Percentiles rank a stretch among this genome's conserved stretches.
Evolutionary conservation across 768 basidiomycete species (phyloP).

Genomic region (Lentinula sp.): DNA sequence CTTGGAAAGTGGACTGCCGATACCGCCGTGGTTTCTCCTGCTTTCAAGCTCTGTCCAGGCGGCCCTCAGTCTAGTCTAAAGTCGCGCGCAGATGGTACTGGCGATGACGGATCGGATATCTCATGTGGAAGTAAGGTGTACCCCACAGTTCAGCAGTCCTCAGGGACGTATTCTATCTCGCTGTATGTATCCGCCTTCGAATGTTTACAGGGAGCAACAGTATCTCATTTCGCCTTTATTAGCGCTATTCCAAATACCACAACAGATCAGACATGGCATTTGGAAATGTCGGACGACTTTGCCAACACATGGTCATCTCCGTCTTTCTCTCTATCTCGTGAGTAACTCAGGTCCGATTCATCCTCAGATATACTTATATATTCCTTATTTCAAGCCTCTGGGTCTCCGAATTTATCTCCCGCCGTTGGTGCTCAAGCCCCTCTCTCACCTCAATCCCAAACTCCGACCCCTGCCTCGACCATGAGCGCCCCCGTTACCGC

Average conservation of each 20-base stretch:
- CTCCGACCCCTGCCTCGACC: not conserved
- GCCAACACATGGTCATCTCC: conserved; percentile 18
- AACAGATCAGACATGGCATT: conserved; percentile 7
- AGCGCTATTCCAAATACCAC: conserved; percentile 18
- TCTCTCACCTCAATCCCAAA: not conserved
- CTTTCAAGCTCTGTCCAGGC: conserved; percentile 2
- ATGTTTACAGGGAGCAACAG: too few species aligned
- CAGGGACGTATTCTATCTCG: not conserved
- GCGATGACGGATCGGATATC: not conserved
- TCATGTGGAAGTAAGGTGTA: conserved; percentile 4
- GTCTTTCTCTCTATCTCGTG: conserved; percentile 20
- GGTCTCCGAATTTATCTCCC: not conserved
- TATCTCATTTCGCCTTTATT: not conserved
- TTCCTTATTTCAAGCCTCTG: not conserved
- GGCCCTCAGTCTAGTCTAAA: not conserved
- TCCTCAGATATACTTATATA: not conserved
- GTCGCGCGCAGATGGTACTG: not conserved
- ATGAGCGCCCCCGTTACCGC: not conserved
- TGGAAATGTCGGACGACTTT: conserved; percentile 21
- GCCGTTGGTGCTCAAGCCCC: not conserved
- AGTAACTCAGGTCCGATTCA: conserved; percentile 5
- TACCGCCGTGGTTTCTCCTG: conserved; percentile 3
- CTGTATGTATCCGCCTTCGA: not conserved
- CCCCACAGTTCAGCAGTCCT: conserved; percentile 2
- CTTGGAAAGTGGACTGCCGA: conserved; percentile 2